Conservation (phyloP, 768 basidiomycete species). For the Pisolithus marmoratus region DNA sequence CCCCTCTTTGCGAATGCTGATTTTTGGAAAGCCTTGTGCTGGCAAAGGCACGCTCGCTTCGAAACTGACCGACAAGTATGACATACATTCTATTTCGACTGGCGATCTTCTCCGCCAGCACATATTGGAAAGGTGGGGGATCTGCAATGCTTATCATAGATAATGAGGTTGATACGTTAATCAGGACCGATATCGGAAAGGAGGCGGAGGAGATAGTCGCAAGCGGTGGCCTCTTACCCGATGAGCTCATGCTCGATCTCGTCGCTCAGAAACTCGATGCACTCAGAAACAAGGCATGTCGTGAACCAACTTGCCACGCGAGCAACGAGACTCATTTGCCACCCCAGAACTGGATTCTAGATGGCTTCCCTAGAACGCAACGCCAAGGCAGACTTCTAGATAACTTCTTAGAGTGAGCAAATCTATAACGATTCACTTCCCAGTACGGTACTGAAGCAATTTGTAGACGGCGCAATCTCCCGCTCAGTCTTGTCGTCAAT, state of each 20-base stretch:
- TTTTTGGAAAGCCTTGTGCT: slow-evolving; percentile 58
- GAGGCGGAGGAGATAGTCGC: slow-evolving; percentile 77
- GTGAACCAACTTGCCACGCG: slow-evolving; percentile 3
- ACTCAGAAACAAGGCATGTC: slow-evolving; percentile 53
- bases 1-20: slow-evolving; percentile 38
- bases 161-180: background rate
- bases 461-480: slow-evolving; percentile 50
- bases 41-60: slow-evolving; percentile 80
- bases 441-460: background rate
- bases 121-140: slow-evolving; percentile 54
- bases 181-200: slow-evolving; percentile 62
- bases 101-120: slow-evolving; percentile 83
- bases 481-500: slow-evolving; percentile 76
- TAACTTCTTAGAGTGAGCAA: slow-evolving; percentile 55
- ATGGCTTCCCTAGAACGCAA: slow-evolving; percentile 87
- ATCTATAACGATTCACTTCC: background rate
- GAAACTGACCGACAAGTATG: slow-evolving; percentile 68
- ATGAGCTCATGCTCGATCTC: slow-evolving; percentile 72
- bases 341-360: slow-evolving; percentile 78
- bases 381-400: slow-evolving; percentile 76
- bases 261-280: slow-evolving; percentile 64
- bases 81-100: slow-evolving; percentile 68
- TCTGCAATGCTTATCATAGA: background rate
- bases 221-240: slow-evolving; percentile 66
- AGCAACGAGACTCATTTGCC: slow-evolving; percentile 6